These are phyloP conservation scores for Zoysia matrella DNA, from an alignment of 202 grass and related monocot species.

Conservation along the genomic window DNA sequence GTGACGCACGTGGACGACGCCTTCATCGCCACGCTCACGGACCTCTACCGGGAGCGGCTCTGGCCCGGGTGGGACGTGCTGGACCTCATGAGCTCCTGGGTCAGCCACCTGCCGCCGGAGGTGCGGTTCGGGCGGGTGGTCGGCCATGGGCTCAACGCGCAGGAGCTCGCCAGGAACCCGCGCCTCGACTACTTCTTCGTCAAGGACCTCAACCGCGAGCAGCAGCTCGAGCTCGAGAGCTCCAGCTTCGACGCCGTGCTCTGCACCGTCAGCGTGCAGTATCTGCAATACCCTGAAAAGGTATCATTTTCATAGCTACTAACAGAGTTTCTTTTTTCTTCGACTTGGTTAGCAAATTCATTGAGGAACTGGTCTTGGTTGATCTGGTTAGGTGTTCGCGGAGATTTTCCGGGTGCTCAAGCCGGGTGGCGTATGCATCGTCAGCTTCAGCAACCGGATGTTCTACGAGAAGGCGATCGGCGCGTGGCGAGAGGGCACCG, in stretches of 20 bases:
- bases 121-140: slow-evolving; percentile 57
- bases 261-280: slow-evolving; percentile 86
- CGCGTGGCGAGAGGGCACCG: slow-evolving; percentile 81
- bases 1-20: slow-evolving; percentile 91
- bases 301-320: slow-evolving; percentile 14
- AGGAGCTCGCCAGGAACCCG: slow-evolving; percentile 78
- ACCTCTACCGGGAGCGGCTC: slow-evolving; percentile 68
- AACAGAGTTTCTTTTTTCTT: too few relatives aligned
- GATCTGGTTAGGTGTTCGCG: slow-evolving; percentile 61
- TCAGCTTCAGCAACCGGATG: slow-evolving; percentile 91
- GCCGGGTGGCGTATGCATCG: slow-evolving; percentile 82
- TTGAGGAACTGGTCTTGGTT: neutral
- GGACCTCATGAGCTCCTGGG: slow-evolving; percentile 98
- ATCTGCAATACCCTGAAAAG: slow-evolving; percentile 82
- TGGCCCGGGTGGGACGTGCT: slow-evolving; percentile 59
- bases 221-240: slow-evolving; percentile 56
- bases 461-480: slow-evolving; percentile 92
- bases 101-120: slow-evolving; percentile 88
- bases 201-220: slow-evolving; percentile 85
- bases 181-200: slow-evolving; percentile 82
- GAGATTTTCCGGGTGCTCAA: slow-evolving; percentile 91
- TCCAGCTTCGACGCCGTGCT: slow-evolving; percentile 72
- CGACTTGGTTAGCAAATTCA: neutral
- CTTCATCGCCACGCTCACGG: slow-evolving; percentile 78
- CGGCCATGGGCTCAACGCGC: slow-evolving; percentile 91